Evolutionary conservation across 208 protist species (phyloP), one percentile per base, ranked within the genome.

Genomic region (Crithidia expoeki): DNA sequence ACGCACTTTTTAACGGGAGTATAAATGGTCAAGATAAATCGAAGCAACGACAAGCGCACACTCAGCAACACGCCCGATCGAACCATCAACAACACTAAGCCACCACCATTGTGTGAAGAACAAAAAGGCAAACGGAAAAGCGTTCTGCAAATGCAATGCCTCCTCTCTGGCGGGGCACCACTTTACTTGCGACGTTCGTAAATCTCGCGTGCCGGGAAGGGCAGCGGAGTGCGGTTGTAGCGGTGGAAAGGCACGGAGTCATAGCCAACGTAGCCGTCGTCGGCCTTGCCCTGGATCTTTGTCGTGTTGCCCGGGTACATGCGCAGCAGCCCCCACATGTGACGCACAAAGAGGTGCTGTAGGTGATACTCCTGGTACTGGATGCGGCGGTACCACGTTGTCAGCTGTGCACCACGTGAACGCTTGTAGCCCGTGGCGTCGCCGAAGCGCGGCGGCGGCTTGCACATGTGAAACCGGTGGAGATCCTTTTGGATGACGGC

Each of bases 351-450:
- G 58, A 96, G 78, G 70, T 96, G 92, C 79, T 96, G 92, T 60
- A 96, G 66, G 64, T 94, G 80, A 72, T 93, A 96, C 76, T 96
- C 92, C 81, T 96, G 92, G 74, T 96, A 96, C 76, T 94, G 89
- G 68, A 94, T 94, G 40, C 92, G 86, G 27, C 88, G 81, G 66
- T 96, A 92, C 92, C 92, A 96, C 52, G 89, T 94, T 27, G 72
- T 84, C 46, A 96, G 51, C 80, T 96, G 92, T 38, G 81, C 81
- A 25, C 77, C 72, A 28, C 92, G 84, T 0, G 85, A 82, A 21
- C 88, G 86, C 63, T 94, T 94, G 84, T 92, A 96, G 10, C 92
- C 92, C 21, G 92, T 96, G 36, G 88, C 71, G 69, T 96, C 92
- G 52, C 86, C 86, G 21, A 83, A 79, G 57, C 83, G 80, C 55